Evolutionary conservation across 371 early-diverging fungal species (phyloP).

Genomic region (Rhizomucor pusillus): DNA sequence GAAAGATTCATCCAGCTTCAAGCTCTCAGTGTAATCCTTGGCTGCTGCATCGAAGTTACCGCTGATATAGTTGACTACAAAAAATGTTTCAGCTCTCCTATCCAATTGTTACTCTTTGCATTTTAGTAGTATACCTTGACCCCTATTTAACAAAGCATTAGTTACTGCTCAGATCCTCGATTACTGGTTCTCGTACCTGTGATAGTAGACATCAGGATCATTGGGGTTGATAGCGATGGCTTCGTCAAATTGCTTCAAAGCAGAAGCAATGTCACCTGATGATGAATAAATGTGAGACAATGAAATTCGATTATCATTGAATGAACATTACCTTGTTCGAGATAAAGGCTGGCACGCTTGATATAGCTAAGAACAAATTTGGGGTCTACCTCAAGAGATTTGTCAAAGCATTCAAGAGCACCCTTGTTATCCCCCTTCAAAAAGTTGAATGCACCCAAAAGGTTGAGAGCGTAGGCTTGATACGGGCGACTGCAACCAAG

Average conservation of each 20-base stretch:
- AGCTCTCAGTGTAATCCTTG: conserved; percentile 80
- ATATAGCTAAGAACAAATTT: conserved; percentile 80
- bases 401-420: conserved; percentile 76
- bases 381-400: conserved; percentile 77
- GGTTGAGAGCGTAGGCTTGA: conserved; percentile 71
- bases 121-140: conserved; percentile 29
- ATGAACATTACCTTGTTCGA: conserved; percentile 68
- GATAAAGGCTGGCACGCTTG: conserved; percentile 86
- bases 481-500: conserved; percentile 51
- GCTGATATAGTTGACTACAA: conserved; percentile 67
- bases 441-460: conserved; percentile 86
- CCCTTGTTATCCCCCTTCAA: conserved; percentile 79
- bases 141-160: conserved; percentile 16
- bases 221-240: conserved; percentile 65
- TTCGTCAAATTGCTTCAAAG: conserved; percentile 68
- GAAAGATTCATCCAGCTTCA: conserved; percentile 79
- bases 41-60: conserved; percentile 78
- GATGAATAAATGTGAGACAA: too few species aligned
- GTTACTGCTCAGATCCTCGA: background rate
- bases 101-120: background rate
- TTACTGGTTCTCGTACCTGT: conserved; percentile 42
- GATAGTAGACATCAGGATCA: conserved; percentile 82
- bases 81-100: background rate
- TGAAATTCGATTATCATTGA: background rate
- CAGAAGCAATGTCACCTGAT: conserved; percentile 57